Evolutionary conservation across 345 rosid genomes (phyloP).

Genomic region (Limnanthes douglasii): DNA sequence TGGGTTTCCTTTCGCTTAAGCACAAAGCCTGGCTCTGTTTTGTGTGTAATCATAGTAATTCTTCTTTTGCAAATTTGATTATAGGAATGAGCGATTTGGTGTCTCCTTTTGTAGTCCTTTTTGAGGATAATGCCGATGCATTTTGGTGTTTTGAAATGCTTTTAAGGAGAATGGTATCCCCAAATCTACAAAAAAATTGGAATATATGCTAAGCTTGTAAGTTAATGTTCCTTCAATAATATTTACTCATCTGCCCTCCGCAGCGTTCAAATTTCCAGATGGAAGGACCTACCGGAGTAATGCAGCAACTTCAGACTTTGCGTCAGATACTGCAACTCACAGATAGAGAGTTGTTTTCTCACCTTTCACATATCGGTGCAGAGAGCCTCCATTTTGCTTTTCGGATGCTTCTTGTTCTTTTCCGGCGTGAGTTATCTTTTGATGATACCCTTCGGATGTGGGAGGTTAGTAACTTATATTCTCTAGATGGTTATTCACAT

Average conservation of each 20-base stretch:
- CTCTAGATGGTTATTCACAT: no score
- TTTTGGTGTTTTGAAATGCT: slow-evolving; percentile 99
- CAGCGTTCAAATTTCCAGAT: slow-evolving; percentile 82
- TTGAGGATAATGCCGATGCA: slow-evolving; percentile 89
- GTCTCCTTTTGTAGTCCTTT: slow-evolving; percentile 85
- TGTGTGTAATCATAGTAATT: slow-evolving; percentile 6
- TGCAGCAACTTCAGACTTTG: slow-evolving; percentile 73
- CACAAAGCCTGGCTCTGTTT: no score
- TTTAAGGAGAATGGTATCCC: slow-evolving; percentile 73
- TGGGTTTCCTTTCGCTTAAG: background rate
- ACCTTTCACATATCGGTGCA: slow-evolving; percentile 69
- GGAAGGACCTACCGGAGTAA: slow-evolving; percentile 92
- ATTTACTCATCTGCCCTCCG: slow-evolving; percentile 5
- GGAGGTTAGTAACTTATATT: slow-evolving; percentile 46
- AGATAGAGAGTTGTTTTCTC: slow-evolving; percentile 72
- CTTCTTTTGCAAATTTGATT: slow-evolving; percentile 14
- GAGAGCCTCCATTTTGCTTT: slow-evolving; percentile 98
- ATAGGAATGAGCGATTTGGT: slow-evolving; percentile 92
- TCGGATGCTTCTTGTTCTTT: slow-evolving; percentile 81
- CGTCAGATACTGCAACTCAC: slow-evolving; percentile 72
- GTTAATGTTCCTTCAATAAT: slow-evolving; percentile 10
- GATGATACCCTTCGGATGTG: slow-evolving; percentile 80
- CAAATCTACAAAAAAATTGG: background rate
- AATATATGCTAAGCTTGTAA: slow-evolving; percentile 5
- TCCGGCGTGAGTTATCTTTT: slow-evolving; percentile 71